Evolutionary conservation across 345 rosid species (phyloP).

Genomic region (Viola odorata): DNA sequence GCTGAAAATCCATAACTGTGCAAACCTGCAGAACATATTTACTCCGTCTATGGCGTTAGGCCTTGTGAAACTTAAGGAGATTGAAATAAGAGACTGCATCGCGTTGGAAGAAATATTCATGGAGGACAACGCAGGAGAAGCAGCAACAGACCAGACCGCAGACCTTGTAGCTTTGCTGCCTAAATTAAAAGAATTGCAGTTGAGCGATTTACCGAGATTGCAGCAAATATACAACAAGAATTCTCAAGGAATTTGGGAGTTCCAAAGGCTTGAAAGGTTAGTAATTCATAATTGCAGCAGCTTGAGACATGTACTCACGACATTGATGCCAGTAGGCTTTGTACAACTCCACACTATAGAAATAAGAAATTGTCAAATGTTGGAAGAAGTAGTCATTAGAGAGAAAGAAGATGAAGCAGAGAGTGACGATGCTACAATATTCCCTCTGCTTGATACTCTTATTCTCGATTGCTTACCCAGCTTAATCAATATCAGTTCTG

Average conservation of each 20-base stretch:
- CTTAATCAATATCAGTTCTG: background rate
- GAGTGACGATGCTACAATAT: background rate
- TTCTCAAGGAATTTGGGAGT: constrained; percentile 3
- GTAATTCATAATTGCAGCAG: constrained; percentile 5
- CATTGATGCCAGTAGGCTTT: background rate
- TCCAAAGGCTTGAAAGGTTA: background rate
- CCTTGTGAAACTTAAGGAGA: background rate
- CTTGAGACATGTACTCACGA: no score
- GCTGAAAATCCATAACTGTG: constrained; percentile 9
- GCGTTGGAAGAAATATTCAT: background rate
- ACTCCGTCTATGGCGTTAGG: background rate
- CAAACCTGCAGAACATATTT: no score
- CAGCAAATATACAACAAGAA: background rate
- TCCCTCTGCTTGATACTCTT: background rate
- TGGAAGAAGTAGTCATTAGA: background rate
- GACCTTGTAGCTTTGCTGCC: no score
- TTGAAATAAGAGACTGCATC: constrained; percentile 2
- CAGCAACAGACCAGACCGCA: no score
- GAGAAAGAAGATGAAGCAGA: constrained; percentile 1
- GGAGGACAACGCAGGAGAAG: background rate
- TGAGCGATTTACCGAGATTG: constrained; percentile 5
- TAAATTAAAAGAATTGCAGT: background rate
- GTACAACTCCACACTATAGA: background rate
- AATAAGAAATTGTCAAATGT: background rate
- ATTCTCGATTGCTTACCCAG: background rate